Percentiles rank a stretch among this genome's conserved stretches.
These are phyloP conservation scores for Stemphylium vesicarium DNA, from an alignment of 2,329 filamentous ascomycete species.

Conservation along the genomic window DNA sequence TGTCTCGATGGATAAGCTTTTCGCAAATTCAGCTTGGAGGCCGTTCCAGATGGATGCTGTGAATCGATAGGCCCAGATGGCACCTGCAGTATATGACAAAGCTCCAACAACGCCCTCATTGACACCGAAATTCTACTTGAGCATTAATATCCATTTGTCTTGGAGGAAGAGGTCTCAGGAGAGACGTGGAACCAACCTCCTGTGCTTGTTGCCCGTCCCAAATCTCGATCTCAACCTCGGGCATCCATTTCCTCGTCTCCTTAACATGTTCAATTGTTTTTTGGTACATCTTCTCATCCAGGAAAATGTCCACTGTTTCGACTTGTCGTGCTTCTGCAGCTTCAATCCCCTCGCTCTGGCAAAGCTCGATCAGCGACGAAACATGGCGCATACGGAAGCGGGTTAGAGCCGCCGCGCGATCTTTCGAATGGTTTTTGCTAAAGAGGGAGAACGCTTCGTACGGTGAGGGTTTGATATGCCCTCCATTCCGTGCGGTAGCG, in stretches of 20 bases:
- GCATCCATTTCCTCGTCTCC: constrained; percentile 1
- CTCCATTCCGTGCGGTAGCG: constrained; percentile 43
- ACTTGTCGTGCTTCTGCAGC: constrained; percentile 15
- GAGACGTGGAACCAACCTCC: neutral
- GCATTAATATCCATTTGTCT: neutral
- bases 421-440: constrained; percentile 12
- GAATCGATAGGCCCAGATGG: constrained; percentile 27
- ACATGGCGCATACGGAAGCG: constrained; percentile 14
- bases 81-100: constrained; percentile 40
- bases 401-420: constrained; percentile 14
- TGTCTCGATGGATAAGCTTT: constrained; percentile 1
- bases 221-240: neutral
- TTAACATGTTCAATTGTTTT: neutral
- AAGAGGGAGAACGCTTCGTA: constrained; percentile 18
- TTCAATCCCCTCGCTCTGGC: constrained; percentile 11
- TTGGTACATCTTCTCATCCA: constrained; percentile 7
- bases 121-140: constrained; percentile 13
- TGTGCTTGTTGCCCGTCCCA: neutral
- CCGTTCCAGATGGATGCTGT: constrained; percentile 13
- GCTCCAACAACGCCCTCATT: constrained; percentile 23
- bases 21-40: constrained; percentile 17
- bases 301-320: constrained; percentile 16
- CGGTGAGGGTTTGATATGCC: constrained; percentile 19
- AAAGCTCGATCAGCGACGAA: constrained; percentile 7
- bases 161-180: neutral